These are phyloP conservation scores for Phialemonium atrogriseum DNA, from an alignment of 2,329 filamentous ascomycete genomes.

Conservation along the genomic window DNA sequence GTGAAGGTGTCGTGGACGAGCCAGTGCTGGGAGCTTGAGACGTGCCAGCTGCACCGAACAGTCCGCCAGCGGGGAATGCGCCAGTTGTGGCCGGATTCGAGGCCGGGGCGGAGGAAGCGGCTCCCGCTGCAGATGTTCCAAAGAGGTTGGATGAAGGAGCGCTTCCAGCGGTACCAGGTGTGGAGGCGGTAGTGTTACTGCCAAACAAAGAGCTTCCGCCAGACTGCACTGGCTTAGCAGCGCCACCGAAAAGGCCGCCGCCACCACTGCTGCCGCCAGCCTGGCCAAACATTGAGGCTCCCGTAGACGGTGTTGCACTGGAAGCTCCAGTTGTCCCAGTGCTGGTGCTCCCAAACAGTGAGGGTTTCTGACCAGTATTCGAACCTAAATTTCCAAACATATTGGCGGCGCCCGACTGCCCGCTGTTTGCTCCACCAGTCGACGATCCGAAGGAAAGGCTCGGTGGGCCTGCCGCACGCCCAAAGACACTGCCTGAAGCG, in stretches of 20 bases:
- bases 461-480: constrained; percentile 8
- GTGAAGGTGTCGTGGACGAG: constrained; percentile 16
- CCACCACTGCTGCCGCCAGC: constrained; percentile 6
- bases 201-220: constrained; percentile 3
- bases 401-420: constrained; percentile 6
- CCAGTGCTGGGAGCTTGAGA: constrained; percentile 21
- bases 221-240: constrained; percentile 9
- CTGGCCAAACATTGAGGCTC: constrained; percentile 10
- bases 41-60: constrained; percentile 6
- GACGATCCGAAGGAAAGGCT: constrained; percentile 9
- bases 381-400: constrained; percentile 13
- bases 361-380: constrained; percentile 14
- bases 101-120: constrained; percentile 17
- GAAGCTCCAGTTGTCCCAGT: constrained; percentile 4
- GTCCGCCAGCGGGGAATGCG: constrained; percentile 17
- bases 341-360: constrained; percentile 2
- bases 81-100: constrained; percentile 19
- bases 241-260: constrained; percentile 18
- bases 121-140: constrained; percentile 15
- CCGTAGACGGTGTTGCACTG: constrained; percentile 9
- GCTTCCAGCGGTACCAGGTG: too few relatives aligned
- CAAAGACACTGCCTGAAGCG: constrained; percentile 17
- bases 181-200: background rate
- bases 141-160: constrained; percentile 1
- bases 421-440: constrained; percentile 6